A percentile compares a stretch with the other conserved stretches of the same genome.
Conservation (phyloP, 2,329 filamentous ascomycete genomes). For the Hirsutella rhossiliensis region DNA sequence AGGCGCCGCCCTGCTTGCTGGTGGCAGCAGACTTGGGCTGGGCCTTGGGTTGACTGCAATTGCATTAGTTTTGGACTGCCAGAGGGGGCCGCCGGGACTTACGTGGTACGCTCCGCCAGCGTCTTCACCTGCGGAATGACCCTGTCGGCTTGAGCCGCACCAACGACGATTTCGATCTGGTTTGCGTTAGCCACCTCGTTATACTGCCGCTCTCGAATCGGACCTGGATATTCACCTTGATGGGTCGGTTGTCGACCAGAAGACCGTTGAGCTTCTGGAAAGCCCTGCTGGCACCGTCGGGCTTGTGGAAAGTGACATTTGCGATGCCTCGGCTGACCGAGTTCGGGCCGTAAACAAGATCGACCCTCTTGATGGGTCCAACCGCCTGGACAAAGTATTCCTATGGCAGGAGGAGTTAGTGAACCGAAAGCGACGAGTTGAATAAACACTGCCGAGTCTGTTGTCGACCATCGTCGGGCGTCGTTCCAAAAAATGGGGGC, state of each 20-base stretch:
- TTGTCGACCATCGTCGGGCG: conserved; percentile 18
- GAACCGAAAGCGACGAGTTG: conserved; percentile 23
- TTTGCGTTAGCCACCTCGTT: conserved; percentile 10
- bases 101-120: conserved; percentile 71
- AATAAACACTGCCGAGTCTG: conserved; percentile 14
- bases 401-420: conserved; percentile 68
- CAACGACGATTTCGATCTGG: conserved; percentile 83
- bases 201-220: not conserved
- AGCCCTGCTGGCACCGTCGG: conserved; percentile 74
- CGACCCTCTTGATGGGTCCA: conserved; percentile 81
- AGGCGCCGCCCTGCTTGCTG: conserved; percentile 51
- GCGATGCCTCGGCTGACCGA: conserved; percentile 87
- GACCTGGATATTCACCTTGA: conserved; percentile 51
- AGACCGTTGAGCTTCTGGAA: conserved; percentile 77
- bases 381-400: conserved; percentile 89
- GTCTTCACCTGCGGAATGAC: conserved; percentile 54
- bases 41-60: conserved; percentile 19
- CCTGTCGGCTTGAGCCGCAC: conserved; percentile 58
- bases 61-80: not conserved
- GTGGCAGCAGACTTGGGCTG: conserved; percentile 73
- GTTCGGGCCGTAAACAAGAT: conserved; percentile 85
- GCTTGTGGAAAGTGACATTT: conserved; percentile 73
- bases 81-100: conserved; percentile 22
- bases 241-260: conserved; percentile 76
- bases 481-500: conserved; percentile 7